phyloP scores from a whole-genome alignment of 371 early-diverging fungal genomes.

The Mortierella sp. region DNA sequence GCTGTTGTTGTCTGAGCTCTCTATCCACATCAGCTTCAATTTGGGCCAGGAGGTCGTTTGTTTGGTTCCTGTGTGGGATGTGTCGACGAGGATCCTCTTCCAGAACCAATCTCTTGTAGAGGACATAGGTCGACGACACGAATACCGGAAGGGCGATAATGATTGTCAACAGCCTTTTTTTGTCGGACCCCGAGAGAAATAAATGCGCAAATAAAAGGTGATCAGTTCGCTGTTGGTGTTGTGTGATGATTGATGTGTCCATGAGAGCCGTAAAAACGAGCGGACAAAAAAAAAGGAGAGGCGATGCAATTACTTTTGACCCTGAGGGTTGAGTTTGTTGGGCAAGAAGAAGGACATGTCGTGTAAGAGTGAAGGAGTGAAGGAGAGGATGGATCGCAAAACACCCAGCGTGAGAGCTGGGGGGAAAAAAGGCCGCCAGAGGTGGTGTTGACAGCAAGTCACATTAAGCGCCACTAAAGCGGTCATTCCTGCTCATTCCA shows the following conservation, averaged over 20 bases:
- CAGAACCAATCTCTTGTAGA: slow-evolving; percentile 38
- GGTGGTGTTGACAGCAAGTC: no score
- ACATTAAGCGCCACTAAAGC: no score
- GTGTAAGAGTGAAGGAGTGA: not conserved
- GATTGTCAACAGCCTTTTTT: slow-evolving; percentile 39
- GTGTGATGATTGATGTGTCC: not conserved
- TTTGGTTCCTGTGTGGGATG: not conserved
- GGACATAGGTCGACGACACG: slow-evolving; percentile 50
- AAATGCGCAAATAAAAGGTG: not conserved
- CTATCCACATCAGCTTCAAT: slow-evolving; percentile 1
- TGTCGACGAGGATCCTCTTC: not conserved
- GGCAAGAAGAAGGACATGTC: slow-evolving; percentile 42
- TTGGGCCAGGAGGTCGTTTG: slow-evolving; percentile 7
- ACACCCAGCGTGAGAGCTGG: no score
- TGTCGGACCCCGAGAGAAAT: not conserved
- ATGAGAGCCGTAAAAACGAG: not conserved
- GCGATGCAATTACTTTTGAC: slow-evolving; percentile 28
- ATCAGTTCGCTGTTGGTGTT: not conserved
- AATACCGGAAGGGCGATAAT: slow-evolving; percentile 50
- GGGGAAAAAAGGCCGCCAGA: no score
- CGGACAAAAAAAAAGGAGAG: not conserved
- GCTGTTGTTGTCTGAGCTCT: not conserved
- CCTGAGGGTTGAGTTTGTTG: slow-evolving; percentile 57
- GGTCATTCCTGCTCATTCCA: no score
- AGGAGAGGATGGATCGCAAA: not conserved